Percentiles rank a stretch among this genome's conserved stretches.
phyloP scores from a whole-genome alignment of 441 rosid species.

The Gossypium aridum region DNA sequence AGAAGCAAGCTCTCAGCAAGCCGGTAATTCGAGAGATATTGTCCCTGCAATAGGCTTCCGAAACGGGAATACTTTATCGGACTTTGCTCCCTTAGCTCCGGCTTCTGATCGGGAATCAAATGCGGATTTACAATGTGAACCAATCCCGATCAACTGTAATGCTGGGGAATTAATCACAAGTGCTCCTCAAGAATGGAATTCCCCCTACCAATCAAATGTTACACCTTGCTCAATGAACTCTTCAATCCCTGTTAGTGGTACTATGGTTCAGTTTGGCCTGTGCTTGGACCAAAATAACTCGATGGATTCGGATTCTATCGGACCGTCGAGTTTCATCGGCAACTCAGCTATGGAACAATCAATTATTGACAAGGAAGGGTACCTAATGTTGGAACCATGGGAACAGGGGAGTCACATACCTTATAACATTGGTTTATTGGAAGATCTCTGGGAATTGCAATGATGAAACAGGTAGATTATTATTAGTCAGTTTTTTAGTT shows the following conservation, averaged over 20 bases:
- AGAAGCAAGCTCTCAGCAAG: too few relatives aligned
- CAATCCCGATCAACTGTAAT: too few relatives aligned
- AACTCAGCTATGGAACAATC: neutral
- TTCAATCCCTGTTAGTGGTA: neutral
- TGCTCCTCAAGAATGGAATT: neutral
- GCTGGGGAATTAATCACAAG: too few relatives aligned
- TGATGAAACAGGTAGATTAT: neutral
- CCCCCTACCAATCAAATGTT: neutral
- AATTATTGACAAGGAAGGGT: neutral
- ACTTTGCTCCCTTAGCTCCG: too few relatives aligned
- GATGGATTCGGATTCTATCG: neutral
- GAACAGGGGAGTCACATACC: neutral
- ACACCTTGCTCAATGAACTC: neutral
- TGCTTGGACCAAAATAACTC: neutral
- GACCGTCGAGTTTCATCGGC: neutral
- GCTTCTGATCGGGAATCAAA: too few relatives aligned
- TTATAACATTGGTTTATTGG: neutral
- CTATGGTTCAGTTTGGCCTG: neutral
- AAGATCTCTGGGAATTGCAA: neutral
- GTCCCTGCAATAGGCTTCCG: too few relatives aligned
- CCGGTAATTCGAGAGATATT: too few relatives aligned
- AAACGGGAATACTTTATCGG: too few relatives aligned
- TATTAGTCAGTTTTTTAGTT: neutral
- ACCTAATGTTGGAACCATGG: neutral
- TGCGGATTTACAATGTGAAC: too few relatives aligned